Evolutionary conservation across 306 rosid genomes (phyloP), one percentile per base, ranked within the genome.

Genomic region (Cucurbita argyrosperma): DNA sequence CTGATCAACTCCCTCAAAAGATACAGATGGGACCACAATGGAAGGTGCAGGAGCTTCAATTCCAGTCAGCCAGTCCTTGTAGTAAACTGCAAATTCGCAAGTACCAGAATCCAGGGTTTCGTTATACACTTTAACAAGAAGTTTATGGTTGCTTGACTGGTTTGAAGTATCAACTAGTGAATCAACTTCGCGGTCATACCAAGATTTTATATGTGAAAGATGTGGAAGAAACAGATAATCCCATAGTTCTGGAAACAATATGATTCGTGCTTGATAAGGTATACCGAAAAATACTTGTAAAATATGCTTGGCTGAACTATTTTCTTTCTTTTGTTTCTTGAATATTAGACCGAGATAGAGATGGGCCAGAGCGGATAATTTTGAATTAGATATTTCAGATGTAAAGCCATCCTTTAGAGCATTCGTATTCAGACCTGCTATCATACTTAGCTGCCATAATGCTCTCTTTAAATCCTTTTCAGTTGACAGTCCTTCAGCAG

Each of bases 361-460:
- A 85, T 92, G 97, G 82, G 97, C 92, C 77, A 92, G 90, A 38
- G 96, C 90, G 60, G 97, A 85, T 77, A 90, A 30, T 80, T 84
- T 88, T 53, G 74, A 87, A 73, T 90, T 88, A 1, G 87, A 88
- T 54, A 88, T 82, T 50, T 90, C 89, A 40, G 84, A 82, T 2
- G 89, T 85, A 60, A 63, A 77, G 19, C 72, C 87, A n/a, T 85
- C 72, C 79, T 82, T 87, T 72, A 80, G 72, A 80, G 83, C 88
- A 77, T 85, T 82, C 40, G 84, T 77, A 77, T 85, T 84, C 83
- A 92, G 78, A 39, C 92, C 95, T 47, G 90, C 82, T 21, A 92
- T 87, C 56, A 87, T 84, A 80, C 90, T 84, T 19, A 92, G 85
- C 76, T 83, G 88, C 89, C 90, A 78, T 3, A 61, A 77, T 46